Base-by-base conservation (phyloP, 805 yeast species). In the Priceomyces castillae region DNA sequence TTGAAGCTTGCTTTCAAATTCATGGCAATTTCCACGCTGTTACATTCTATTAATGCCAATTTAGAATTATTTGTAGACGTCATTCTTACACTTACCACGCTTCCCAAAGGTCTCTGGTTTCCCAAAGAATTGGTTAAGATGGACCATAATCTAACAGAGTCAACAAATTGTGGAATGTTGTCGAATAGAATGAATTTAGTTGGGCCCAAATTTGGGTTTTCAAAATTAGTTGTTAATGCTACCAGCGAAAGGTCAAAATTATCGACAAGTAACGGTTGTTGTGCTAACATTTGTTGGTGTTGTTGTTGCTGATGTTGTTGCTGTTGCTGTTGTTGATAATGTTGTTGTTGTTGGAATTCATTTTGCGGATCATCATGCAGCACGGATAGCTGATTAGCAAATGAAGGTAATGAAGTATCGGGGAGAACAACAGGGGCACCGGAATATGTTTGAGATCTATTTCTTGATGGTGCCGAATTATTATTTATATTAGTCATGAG, bases 111-210 rank as follows among this genome's bases (percentile, higher is more conserved):
- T 28, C 50, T 39, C 37, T 58, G 53, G 35, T 40, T 45, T n/a
- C 57, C 55, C 17, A 57, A 42, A 2, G 59, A 46, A 44, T 44
- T 56, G 51, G 49, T 46, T 46, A 62, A 48, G 14, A 61, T 48
- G 9, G 58, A 43, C 46, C 49, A 59, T 31, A 71, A 57, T 46
- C 61, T 68, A 48, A 62, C 56, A 11, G 81, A 67, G 41, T 84
- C 82, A 46, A 86, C 63, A 3, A 89, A 75, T 34, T 81, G 74
- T 10, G 97, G 97, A 40, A 92, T 74, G 57, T 90, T 89, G 36
- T 90, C 86, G 42, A 94, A 71, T 50, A 90, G 74, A 36, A 92
- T 71, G 10, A 88, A 81, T 51, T 84, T 80, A 0, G 96, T 82
- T 14, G 95, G 95, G 14, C 86, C 81, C 51, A 88, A 59, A 36